phyloP scores from a whole-genome alignment of 257 asterid genomes.

The Hygrophila difformis region DNA sequence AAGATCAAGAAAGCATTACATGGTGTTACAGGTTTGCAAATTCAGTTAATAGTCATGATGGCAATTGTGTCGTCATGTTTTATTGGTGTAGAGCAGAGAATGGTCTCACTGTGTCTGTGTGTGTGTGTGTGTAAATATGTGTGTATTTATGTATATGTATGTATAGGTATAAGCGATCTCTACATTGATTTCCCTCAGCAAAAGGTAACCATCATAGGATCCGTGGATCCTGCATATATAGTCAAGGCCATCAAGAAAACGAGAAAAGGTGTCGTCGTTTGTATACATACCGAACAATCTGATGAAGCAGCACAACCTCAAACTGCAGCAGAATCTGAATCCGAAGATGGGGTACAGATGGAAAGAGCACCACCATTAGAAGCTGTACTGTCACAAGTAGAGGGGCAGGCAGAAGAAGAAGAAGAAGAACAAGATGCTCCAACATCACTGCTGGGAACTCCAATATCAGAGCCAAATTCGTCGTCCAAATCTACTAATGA shows the following conservation, averaged over 20 bases:
- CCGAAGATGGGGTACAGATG: conserved; percentile 23
- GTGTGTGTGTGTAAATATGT: no score
- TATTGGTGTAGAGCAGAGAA: no score
- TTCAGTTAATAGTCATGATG: no score
- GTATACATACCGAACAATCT: conserved; percentile 53
- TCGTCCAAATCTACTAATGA: conserved; percentile 23
- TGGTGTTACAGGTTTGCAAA: conserved; percentile 56
- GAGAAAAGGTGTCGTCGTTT: conserved; percentile 61
- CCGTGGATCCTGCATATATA: conserved; percentile 70
- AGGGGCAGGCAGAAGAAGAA: conserved; percentile 23
- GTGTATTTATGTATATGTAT: not conserved
- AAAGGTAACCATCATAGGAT: conserved; percentile 62
- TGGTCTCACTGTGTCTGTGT: no score
- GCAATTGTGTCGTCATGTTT: no score
- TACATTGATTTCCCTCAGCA: conserved; percentile 70
- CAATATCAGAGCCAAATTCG: conserved; percentile 29
- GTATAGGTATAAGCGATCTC: conserved; percentile 58
- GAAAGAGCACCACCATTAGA: conserved; percentile 32
- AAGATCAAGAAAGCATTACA: conserved; percentile 74
- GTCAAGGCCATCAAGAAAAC: conserved; percentile 72
- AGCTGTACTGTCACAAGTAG: conserved; percentile 33
- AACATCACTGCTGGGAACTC: conserved; percentile 23
- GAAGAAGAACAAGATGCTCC: conserved; percentile 26
- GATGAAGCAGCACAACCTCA: conserved; percentile 44
- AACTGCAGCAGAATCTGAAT: conserved; percentile 22